Evolutionary conservation across 2,329 filamentous ascomycete genomes (phyloP).

Genomic region (Nemania sp.): DNA sequence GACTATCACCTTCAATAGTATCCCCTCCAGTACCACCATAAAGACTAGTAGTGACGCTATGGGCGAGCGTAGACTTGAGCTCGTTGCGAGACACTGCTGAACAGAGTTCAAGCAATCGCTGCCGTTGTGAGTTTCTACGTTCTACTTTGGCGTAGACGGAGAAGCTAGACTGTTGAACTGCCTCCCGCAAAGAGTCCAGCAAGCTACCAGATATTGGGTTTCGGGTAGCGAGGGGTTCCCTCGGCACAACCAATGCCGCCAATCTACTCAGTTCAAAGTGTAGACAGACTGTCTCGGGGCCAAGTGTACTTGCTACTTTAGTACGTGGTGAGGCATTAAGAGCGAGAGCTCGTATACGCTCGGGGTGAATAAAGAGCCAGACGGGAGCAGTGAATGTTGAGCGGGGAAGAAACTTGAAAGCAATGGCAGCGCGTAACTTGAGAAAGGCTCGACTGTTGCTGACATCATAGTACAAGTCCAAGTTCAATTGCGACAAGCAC

Average conservation of each 20-base stretch:
- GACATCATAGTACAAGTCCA: slow-evolving; percentile 38
- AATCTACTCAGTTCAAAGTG: slow-evolving; percentile 36
- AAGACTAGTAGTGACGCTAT: slow-evolving; percentile 33
- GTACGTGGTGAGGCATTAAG: slow-evolving; percentile 34
- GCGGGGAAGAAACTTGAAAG: slow-evolving; percentile 34
- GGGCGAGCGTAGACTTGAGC: slow-evolving; percentile 31
- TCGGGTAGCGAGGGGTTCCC: slow-evolving; percentile 33
- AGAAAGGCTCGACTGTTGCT: slow-evolving; percentile 37
- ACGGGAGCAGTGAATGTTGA: slow-evolving; percentile 32
- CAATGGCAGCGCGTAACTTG: slow-evolving; percentile 34
- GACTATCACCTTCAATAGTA: slow-evolving; percentile 33
- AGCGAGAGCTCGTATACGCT: slow-evolving; percentile 33
- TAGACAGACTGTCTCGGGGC: slow-evolving; percentile 35
- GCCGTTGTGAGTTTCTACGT: slow-evolving; percentile 28
- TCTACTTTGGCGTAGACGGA: slow-evolving; percentile 35
- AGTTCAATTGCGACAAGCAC: slow-evolving; percentile 25
- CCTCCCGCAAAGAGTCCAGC: slow-evolving; percentile 34
- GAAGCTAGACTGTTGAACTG: slow-evolving; percentile 34
- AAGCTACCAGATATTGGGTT: slow-evolving; percentile 35
- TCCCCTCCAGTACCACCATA: slow-evolving; percentile 36
- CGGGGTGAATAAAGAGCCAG: slow-evolving; percentile 37
- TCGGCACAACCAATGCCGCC: slow-evolving; percentile 35
- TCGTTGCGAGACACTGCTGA: slow-evolving; percentile 33
- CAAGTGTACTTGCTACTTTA: slow-evolving; percentile 26
- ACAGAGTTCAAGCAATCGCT: slow-evolving; percentile 35